Evolutionary conservation across 352 stramenopile species (phyloP).

Genomic region (Pythium dissimile): DNA sequence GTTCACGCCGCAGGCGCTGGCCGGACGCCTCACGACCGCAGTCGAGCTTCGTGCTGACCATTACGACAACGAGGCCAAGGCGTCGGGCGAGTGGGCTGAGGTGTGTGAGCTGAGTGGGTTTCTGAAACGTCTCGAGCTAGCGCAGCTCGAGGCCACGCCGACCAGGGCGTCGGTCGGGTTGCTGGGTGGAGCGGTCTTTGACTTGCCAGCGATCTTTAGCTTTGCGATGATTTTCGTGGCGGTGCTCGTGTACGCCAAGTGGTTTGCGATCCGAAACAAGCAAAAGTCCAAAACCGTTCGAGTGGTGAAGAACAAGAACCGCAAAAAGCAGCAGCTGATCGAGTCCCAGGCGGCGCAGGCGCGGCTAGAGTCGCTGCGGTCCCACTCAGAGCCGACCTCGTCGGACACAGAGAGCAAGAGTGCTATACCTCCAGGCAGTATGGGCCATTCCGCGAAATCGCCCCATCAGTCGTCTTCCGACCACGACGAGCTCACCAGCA

Average conservation of each 20-base stretch:
- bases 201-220: neutral
- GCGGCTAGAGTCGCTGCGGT: slow-evolving; percentile 1
- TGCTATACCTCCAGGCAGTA: too few relatives aligned
- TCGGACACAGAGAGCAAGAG: too few relatives aligned
- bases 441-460: too few relatives aligned
- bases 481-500: too few relatives aligned
- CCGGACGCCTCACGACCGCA: slow-evolving; percentile 47
- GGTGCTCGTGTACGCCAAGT: slow-evolving; percentile 5
- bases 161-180: neutral
- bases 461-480: too few relatives aligned
- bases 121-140: neutral
- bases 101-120: slow-evolving; percentile 11
- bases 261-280: slow-evolving; percentile 13
- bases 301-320: neutral
- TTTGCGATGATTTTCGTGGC: neutral
- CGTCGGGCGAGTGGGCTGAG: neutral
- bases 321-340: neutral
- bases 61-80: neutral
- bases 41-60: slow-evolving; percentile 20
- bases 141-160: neutral
- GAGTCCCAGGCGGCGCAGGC: neutral
- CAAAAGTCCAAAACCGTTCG: neutral
- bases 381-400: neutral
- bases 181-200: neutral
- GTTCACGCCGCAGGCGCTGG: slow-evolving; percentile 70